phyloP scores from a whole-genome alignment of 2,329 filamentous ascomycete genomes.

The Colletotrichum melonis region DNA sequence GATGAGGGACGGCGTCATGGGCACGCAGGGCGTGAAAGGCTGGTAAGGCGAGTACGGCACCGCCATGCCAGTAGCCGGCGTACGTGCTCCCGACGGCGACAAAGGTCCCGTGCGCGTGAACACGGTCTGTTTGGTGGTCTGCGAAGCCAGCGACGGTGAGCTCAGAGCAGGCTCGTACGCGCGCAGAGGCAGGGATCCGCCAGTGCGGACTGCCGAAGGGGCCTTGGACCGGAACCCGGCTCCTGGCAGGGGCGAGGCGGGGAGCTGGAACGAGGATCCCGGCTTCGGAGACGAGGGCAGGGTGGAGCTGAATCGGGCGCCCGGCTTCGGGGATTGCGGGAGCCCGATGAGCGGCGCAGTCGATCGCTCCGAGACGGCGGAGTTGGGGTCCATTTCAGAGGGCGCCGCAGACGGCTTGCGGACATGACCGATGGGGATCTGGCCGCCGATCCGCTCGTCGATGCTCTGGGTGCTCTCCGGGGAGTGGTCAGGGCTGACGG shows the following conservation, averaged over 20 bases:
- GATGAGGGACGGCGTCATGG: conserved; percentile 80
- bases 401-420: conserved; percentile 51
- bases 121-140: conserved; percentile 72
- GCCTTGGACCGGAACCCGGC: conserved; percentile 60
- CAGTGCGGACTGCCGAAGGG: conserved; percentile 67
- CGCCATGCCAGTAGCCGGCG: conserved; percentile 70
- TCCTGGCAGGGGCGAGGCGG: conserved; percentile 61
- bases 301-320: conserved; percentile 48
- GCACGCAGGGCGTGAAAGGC: conserved; percentile 80
- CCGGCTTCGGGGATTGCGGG: conserved; percentile 56
- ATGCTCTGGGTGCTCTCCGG: conserved; percentile 63
- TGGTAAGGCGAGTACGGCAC: conserved; percentile 84
- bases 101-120: conserved; percentile 67
- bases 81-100: conserved; percentile 68
- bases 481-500: conserved; percentile 59
- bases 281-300: conserved; percentile 63
- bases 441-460: conserved; percentile 64
- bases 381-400: conserved; percentile 58
- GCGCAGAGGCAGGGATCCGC: conserved; percentile 68
- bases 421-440: conserved; percentile 47
- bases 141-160: conserved; percentile 59
- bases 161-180: conserved; percentile 69
- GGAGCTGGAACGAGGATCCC: conserved; percentile 59
- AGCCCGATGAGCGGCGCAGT: conserved; percentile 64
- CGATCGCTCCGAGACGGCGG: conserved; percentile 63